Evolutionary conservation across 192 early-diverging fungal species (phyloP), one percentile per base, ranked within the genome.

Genomic region (Gonapodya prolifera): DNA sequence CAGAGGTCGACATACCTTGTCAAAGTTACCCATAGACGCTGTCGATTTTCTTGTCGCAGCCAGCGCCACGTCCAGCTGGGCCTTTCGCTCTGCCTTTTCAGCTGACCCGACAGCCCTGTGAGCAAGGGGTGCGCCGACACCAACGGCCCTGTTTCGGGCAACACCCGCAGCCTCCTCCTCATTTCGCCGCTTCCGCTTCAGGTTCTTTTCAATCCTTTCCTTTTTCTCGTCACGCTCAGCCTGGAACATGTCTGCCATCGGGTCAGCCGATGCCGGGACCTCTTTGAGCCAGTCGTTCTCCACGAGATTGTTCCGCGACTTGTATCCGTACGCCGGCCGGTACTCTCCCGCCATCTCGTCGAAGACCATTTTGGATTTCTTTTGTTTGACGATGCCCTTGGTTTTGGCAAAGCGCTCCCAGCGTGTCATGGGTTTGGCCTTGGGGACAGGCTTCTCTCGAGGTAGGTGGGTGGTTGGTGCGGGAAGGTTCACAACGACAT

Each of bases 341-440:
- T 92, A 96, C 82, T 96, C 93, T 77, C 90, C 91, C 77, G 81
- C 80, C 1, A 81, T 86, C 71, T 97, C 95, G 81, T 99, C 95
- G 82, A 82, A 96, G 76, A 89, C 91, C 88, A 93, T 91, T 34
- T 91, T 85, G 33, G 85, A 87, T 81, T 92, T 92, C 84, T 97
- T 97, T 71, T 92, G 92, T 78, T 88, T 86, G 82, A 91, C 87
- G 83, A 99, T 98, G 18, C 95, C 95, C 85, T 99, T 99, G 82
- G 86, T 84, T 81, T 94, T 92, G 74, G 98, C 98, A 84, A 99
- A 99, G 88, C 93, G 94, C 84, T 99, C 96, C 98, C 98, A 99
- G 78, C 95, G 91, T 13, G 98, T 99, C 85, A 89, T 82, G 16
- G 92, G 87, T 81, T 95, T 94, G 34, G 88, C 90, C 84, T 95